These are phyloP conservation scores for Corylus avellana DNA, from an alignment of 306 rosid species.

Conservation along the genomic window DNA sequence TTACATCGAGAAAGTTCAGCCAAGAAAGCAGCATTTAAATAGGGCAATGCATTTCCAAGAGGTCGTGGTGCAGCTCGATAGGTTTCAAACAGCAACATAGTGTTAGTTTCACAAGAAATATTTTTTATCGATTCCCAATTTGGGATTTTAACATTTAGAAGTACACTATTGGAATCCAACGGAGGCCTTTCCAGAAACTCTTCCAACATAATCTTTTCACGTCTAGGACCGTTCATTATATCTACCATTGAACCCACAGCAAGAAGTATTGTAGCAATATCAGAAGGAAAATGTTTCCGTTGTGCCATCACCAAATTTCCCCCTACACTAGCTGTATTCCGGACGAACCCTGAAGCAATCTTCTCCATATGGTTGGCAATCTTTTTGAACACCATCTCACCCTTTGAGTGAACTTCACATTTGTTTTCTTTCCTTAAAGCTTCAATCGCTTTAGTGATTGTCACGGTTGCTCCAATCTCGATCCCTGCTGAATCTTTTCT, in stretches of 20 bases:
- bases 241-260: slow-evolving; percentile 66
- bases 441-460: slow-evolving; percentile 70
- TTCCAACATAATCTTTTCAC: slow-evolving; percentile 61
- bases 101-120: slow-evolving; percentile 35
- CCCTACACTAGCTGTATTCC: slow-evolving; percentile 79
- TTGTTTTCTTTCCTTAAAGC: slow-evolving; percentile 34
- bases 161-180: slow-evolving; percentile 48
- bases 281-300: slow-evolving; percentile 78
- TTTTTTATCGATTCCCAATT: slow-evolving; percentile 32
- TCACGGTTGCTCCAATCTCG: slow-evolving; percentile 69
- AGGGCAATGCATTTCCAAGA: slow-evolving; percentile 77
- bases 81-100: slow-evolving; percentile 61
- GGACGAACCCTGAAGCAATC: slow-evolving; percentile 65
- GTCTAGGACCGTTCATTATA: slow-evolving; percentile 45
- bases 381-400: slow-evolving; percentile 43
- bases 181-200: slow-evolving; percentile 74
- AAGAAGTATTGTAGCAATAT: slow-evolving; percentile 77
- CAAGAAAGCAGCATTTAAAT: slow-evolving; percentile 79
- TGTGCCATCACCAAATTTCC: slow-evolving; percentile 96
- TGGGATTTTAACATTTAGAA: slow-evolving; percentile 70
- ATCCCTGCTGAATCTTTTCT: slow-evolving; percentile 57
- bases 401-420: slow-evolving; percentile 36
- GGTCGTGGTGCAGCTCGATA: slow-evolving; percentile 85
- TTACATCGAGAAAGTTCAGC: slow-evolving; percentile 57
- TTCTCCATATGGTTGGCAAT: slow-evolving; percentile 73